Evolutionary conservation across 306 rosid species (phyloP).

Genomic region (Cucumis cinereus): DNA sequence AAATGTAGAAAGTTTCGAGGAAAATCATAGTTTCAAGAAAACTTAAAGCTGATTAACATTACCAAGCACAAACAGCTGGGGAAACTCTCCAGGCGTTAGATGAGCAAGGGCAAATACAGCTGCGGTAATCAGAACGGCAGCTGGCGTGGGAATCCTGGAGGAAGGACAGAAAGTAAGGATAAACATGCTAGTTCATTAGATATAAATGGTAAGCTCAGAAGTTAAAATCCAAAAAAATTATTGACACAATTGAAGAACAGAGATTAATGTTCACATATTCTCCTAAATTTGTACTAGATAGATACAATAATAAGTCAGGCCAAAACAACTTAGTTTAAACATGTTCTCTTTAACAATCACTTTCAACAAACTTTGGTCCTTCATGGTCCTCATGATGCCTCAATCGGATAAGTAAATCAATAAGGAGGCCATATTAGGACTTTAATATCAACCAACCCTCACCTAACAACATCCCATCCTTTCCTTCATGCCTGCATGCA

Average conservation of each 20-base stretch:
- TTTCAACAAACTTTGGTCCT: not conserved
- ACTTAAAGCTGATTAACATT: conserved; percentile 4
- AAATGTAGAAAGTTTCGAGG: not conserved
- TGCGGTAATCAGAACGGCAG: conserved; percentile 67
- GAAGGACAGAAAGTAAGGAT: not conserved
- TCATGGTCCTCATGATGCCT: not conserved
- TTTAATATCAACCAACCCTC: not conserved
- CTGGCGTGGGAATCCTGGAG: conserved; percentile 87
- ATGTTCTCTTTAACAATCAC: not conserved
- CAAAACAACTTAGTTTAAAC: not conserved
- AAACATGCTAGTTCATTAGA: not conserved
- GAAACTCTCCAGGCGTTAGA: conserved; percentile 96
- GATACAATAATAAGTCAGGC: not conserved
- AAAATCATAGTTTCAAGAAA: not conserved
- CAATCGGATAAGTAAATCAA: not conserved
- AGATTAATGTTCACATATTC: not conserved
- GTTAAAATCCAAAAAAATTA: not conserved
- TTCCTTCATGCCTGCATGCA: not conserved
- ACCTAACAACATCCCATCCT: not conserved
- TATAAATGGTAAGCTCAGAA: not conserved
- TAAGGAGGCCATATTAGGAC: not conserved
- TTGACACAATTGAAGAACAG: not conserved
- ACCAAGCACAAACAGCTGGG: conserved; percentile 93
- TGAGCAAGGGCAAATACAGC: conserved; percentile 89
- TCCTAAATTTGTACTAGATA: not conserved